phyloP scores from a whole-genome alignment of 345 rosid genomes.

The Camelina sativa region DNA sequence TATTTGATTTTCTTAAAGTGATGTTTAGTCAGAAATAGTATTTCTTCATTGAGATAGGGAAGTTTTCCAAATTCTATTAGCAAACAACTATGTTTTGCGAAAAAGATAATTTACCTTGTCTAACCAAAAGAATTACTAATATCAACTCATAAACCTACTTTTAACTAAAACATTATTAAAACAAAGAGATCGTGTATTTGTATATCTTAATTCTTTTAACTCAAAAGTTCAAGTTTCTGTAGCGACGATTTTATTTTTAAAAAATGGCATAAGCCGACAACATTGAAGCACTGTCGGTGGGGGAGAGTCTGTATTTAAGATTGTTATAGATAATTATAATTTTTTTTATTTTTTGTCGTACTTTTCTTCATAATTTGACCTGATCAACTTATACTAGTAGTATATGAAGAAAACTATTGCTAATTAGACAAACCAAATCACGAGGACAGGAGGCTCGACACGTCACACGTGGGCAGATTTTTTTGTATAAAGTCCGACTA shows the following conservation, averaged over 20 bases:
- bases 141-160: neutral
- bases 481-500: neutral
- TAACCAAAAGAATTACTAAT: conserved; percentile 16
- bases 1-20: conserved; percentile 9
- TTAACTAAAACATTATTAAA: neutral
- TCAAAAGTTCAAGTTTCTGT: neutral
- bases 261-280: conserved; percentile 39
- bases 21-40: conserved; percentile 39
- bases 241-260: neutral
- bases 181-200: neutral
- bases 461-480: conserved; percentile 22
- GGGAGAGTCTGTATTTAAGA: conserved; percentile 42
- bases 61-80: conserved; percentile 34
- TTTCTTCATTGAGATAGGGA: conserved; percentile 17
- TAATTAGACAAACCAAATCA: conserved; percentile 31
- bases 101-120: conserved; percentile 16
- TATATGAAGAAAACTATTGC: conserved; percentile 15
- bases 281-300: conserved; percentile 46
- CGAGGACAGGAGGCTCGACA: conserved; percentile 30
- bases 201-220: neutral
- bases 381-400: neutral
- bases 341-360: conserved; percentile 29
- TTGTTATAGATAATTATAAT: conserved; percentile 25
- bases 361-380: conserved; percentile 36
- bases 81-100: conserved; percentile 19